These are phyloP conservation scores for Chytriomyces sp. DNA, from an alignment of 192 early-diverging fungal genomes.

Conservation along the genomic window DNA sequence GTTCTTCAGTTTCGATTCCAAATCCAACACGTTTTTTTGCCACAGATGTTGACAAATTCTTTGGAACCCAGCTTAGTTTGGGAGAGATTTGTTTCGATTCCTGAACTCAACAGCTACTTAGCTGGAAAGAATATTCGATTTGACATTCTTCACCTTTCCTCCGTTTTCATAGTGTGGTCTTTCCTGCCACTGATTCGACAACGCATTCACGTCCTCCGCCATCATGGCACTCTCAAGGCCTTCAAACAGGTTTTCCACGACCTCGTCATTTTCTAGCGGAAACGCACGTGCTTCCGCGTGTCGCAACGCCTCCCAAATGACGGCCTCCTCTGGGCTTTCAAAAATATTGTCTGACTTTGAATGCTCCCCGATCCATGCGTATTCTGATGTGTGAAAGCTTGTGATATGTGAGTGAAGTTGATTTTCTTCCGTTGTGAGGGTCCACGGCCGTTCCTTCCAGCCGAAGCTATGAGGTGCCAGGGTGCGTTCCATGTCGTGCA, in stretches of 20 bases:
- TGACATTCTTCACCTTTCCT: too few relatives aligned
- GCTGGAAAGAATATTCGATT: too few relatives aligned
- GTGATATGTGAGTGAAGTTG: too few relatives aligned
- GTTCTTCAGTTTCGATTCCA: too few relatives aligned
- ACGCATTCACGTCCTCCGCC: constrained; percentile 12
- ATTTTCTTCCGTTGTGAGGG: too few relatives aligned
- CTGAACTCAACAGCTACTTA: too few relatives aligned
- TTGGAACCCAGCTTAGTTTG: too few relatives aligned
- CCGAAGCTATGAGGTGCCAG: constrained; percentile 17
- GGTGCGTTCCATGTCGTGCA: background rate
- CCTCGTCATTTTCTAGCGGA: constrained; percentile 20
- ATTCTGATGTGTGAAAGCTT: background rate
- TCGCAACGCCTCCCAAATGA: constrained; percentile 21
- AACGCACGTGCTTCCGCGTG: constrained; percentile 30
- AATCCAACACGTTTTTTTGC: too few relatives aligned
- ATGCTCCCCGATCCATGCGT: constrained; percentile 14
- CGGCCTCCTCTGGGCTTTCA: constrained; percentile 19
- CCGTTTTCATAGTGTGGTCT: too few relatives aligned
- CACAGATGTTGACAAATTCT: too few relatives aligned
- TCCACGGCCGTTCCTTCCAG: constrained; percentile 23
- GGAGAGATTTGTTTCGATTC: too few relatives aligned
- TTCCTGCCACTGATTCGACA: constrained; percentile 16
- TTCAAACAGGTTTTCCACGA: constrained; percentile 15
- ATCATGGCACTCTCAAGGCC: constrained; percentile 12
- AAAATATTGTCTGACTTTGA: background rate